Percentiles rank a stretch among this genome's conserved stretches.
Conservation (phyloP, 441 rosid genomes). For the Gossypium schwendimanii region DNA sequence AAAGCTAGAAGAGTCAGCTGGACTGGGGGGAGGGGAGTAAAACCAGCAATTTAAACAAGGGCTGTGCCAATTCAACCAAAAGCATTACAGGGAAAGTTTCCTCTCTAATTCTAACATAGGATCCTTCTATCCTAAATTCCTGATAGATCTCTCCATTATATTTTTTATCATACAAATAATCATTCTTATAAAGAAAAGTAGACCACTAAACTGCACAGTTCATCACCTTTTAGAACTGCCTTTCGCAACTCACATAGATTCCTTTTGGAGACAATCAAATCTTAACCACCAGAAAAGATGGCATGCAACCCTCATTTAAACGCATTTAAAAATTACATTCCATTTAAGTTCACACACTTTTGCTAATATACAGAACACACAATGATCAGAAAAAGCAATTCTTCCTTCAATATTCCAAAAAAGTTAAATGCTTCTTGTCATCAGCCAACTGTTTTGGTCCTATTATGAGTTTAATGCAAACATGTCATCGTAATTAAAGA, state of each 20-base stretch:
- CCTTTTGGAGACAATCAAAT: background rate
- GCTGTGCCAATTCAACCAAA: background rate
- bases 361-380: background rate
- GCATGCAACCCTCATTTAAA: background rate
- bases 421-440: background rate
- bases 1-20: constrained; percentile 2
- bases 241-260: background rate
- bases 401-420: background rate
- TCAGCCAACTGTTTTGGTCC: background rate
- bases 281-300: background rate
- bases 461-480: background rate
- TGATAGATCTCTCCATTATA: background rate
- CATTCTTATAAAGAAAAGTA: constrained; percentile 1
- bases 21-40: background rate
- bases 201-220: background rate
- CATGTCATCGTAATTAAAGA: background rate
- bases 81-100: background rate
- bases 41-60: background rate
- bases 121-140: background rate
- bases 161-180: background rate
- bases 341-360: background rate
- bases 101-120: background rate
- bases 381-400: background rate
- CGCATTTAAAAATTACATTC: background rate
- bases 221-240: background rate